Base-by-base conservation (phyloP, 805 yeast genomes). In the Ogataea nakhonphanomensis region DNA sequence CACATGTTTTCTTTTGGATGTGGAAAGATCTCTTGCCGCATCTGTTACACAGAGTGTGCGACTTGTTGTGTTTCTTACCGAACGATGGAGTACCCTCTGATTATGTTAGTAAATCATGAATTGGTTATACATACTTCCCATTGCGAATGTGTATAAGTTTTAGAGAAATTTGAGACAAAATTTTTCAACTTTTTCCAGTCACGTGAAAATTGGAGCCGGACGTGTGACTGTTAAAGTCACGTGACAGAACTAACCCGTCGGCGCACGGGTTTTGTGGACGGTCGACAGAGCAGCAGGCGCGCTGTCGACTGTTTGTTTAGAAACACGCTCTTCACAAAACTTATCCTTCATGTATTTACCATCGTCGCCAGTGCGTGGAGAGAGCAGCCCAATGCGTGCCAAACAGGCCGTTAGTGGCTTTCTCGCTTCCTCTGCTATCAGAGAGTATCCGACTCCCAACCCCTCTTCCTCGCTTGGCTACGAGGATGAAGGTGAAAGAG, bases 31-130 rank as follows among this genome's bases (percentile, higher is more conserved):
- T 95, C 70, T 80, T 77, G 69, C 98, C 98, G 81, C 99, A 93
- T 84, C 95, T 84, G 81, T 85, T 88, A 83, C 99, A 93, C 75
- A 90, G 79, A 71, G 95, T 84, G 88, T 93, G 99, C 71, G 98
- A 84, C 80, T 93, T 93, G 91, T 86, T 90, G 87, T 93, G 97
- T 76, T 93, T 89, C 81, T 91, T 91, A 83, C 99, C 99, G 82
- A 88, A 84, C 73, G 97, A 88, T 78, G 98, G 96, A 75, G 99
- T 91, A 87, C 99, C 99, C 89, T 91, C 95, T 79, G 66, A 64
- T 70, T 67, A 40, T 38, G 42, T 62, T 41, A 37, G 45, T 40
- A 33, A 37, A 14, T 25, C 25, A 17, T 28, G 26, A 14, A 30
- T 24, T 22, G 38, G 31, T 48, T 57, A 60, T 74, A 80, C 87